Evolutionary conservation across 352 stramenopile species (phyloP).

Genomic region (Saprolegnia parasitica): DNA sequence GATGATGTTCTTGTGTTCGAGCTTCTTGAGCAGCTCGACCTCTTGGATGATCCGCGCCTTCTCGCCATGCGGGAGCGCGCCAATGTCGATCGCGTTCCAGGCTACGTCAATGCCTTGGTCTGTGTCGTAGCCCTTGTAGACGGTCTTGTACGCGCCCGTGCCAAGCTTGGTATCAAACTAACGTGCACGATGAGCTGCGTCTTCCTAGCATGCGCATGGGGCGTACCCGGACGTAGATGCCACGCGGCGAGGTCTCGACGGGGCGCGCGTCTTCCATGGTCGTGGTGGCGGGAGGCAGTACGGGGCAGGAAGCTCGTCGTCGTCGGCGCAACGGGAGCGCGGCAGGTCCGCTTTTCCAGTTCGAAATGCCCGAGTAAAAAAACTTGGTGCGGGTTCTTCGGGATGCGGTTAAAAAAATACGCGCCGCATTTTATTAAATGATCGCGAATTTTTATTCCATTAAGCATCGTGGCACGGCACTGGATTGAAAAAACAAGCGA

Average conservation of each 20-base stretch:
- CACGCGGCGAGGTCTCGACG: constrained; percentile 73
- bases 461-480: background rate
- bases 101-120: constrained; percentile 98
- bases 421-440: background rate
- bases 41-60: constrained; percentile 96
- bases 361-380: background rate
- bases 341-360: background rate
- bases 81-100: constrained; percentile 98
- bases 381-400: background rate
- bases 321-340: background rate
- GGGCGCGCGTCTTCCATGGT: constrained; percentile 42
- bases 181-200: background rate
- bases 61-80: constrained; percentile 92
- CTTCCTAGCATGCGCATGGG: background rate
- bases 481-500: background rate
- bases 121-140: constrained; percentile 96
- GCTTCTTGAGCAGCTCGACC: constrained; percentile 93
- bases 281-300: background rate
- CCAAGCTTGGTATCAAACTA: constrained; percentile 76
- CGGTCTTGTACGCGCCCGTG: constrained; percentile 84
- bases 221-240: constrained; percentile 64
- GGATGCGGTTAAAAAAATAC: background rate
- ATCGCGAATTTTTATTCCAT: background rate
- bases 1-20: constrained; percentile 99
- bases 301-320: too few species aligned